Percentiles rank a stretch among this genome's conserved stretches.
These are phyloP conservation scores for Leccinum subtestaceum DNA, from an alignment of 768 basidiomycete genomes.

Conservation along the genomic window DNA sequence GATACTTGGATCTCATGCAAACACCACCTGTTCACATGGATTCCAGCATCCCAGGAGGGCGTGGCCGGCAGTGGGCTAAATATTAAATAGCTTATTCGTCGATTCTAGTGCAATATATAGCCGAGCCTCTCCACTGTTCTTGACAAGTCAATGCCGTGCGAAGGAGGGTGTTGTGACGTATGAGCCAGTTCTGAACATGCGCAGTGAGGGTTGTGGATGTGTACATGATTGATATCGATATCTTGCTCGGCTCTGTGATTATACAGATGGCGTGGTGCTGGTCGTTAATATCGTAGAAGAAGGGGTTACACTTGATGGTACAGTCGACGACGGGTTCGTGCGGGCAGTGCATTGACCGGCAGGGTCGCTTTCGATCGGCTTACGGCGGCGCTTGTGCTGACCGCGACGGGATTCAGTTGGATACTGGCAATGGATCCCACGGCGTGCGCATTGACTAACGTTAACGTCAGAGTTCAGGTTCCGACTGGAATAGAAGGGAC, in stretches of 20 bases:
- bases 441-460: slow-evolving; percentile 45
- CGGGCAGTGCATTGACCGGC: slow-evolving; percentile 18
- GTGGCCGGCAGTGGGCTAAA: slow-evolving; percentile 12
- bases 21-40: slow-evolving; percentile 13
- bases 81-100: slow-evolving; percentile 24
- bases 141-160: slow-evolving; percentile 11
- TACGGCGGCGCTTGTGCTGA: slow-evolving; percentile 41
- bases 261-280: slow-evolving; percentile 19
- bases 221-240: slow-evolving; percentile 3
- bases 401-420: slow-evolving; percentile 50
- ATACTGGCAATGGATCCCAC: slow-evolving; percentile 44
- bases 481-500: slow-evolving; percentile 1
- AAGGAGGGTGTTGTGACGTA: slow-evolving; percentile 3
- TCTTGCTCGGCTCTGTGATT: slow-evolving; percentile 7
- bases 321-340: slow-evolving; percentile 20
- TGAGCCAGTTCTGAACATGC: slow-evolving; percentile 10
- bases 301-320: slow-evolving; percentile 14
- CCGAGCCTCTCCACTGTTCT: slow-evolving; percentile 17
- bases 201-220: slow-evolving; percentile 7
- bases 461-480: slow-evolving; percentile 18
- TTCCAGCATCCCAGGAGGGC: slow-evolving; percentile 11
- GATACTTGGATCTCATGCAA: slow-evolving; percentile 15
- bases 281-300: slow-evolving; percentile 24
- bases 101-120: slow-evolving; percentile 25
- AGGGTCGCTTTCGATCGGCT: slow-evolving; percentile 28